Base-by-base conservation (phyloP, 495 filamentous ascomycete genomes). In the Aspergillus carlsbadensis region DNA sequence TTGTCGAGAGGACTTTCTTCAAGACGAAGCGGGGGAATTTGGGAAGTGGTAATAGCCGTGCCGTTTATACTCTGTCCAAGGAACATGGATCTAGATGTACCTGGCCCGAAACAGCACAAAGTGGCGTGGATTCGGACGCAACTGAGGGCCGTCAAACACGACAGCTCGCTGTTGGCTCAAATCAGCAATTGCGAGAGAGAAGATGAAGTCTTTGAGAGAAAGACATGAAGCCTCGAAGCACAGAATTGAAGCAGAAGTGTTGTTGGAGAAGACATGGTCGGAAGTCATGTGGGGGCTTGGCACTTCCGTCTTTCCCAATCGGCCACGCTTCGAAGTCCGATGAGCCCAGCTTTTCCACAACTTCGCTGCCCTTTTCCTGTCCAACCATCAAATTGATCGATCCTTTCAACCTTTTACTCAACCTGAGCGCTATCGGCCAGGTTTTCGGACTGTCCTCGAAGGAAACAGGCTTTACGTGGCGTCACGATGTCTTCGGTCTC, bases 401-500 rank as follows among this genome's bases (percentile, higher is more conserved):
- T 52, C 49, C 35, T 36, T 18, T 8, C 4, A 15, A 15, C 8
- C 15, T 49, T 10, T 50, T 8, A 1, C 37, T 20, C 1, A 26
- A 21, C 24, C 34, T 22, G 47, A 26, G 20, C 20, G 22, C 20
- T 49, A 3, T 36, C 31, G 31, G n/a, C 15, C 29, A 21, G 13
- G 17, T 17, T 10, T n/a, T 5, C 18, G 10, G 10, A 17, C 5
- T 17, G 5, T 24, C 10, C 17, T 29, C 22, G 14, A 35, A 2
- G 3, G 7, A 22, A 35, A 22, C 22, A 20, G 26, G 24, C 4
- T 18, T 36, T 17, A 44, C 21, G 17, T 10, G 18, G 22, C 24
- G 20, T 35, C 20, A 52, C 3, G 52, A 76, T 76, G 69, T 61
- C 67, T 26, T 62, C 63, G 50, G 63, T 76, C 61, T 67, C 70